phyloP scores from a whole-genome alignment of 257 asterid species.

The Nicotiana sylvestris region DNA sequence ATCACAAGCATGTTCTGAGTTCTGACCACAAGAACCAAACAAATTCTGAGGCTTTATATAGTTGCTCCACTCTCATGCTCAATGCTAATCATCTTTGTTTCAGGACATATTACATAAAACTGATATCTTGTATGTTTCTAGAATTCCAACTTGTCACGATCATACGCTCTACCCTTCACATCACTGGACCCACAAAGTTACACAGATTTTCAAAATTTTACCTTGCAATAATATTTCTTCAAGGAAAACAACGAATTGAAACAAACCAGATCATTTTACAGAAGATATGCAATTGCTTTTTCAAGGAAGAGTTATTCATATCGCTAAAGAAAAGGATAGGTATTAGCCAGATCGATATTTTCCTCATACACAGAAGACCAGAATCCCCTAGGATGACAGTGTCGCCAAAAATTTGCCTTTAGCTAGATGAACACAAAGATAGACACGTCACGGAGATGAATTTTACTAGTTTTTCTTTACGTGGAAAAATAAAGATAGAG shows the following conservation, averaged over 20 bases:
- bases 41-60: not conserved
- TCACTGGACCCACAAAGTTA: not conserved
- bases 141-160: not conserved
- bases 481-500: not conserved
- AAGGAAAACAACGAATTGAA: not conserved
- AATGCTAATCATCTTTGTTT: not conserved
- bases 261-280: not conserved
- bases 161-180: not conserved
- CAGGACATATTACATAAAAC: not conserved
- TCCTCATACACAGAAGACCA: not conserved
- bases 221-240: not conserved
- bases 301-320: not conserved
- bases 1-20: not conserved
- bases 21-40: not conserved
- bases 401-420: not conserved
- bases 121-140: not conserved
- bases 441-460: not conserved
- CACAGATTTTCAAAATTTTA: not conserved
- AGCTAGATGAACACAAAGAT: not conserved
- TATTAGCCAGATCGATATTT: not conserved
- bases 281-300: not conserved
- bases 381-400: not conserved
- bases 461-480: not conserved
- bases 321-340: not conserved
- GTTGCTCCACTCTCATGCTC: not conserved